phyloP scores from a whole-genome alignment of 2,329 filamentous ascomycete genomes.

The Cercospora brassicicola region DNA sequence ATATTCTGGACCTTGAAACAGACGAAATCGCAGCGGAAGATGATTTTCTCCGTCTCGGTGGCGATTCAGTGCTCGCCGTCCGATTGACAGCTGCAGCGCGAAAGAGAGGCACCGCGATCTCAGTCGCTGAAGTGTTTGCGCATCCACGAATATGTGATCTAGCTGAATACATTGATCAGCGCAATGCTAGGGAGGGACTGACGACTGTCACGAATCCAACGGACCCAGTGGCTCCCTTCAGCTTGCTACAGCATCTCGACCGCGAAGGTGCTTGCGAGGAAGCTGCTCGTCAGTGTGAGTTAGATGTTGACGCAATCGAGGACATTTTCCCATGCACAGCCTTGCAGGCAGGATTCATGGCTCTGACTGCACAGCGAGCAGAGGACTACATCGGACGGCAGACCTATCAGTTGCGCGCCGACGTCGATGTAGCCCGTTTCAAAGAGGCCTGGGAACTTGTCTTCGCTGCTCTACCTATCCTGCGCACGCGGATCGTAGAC shows the following conservation, averaged over 20 bases:
- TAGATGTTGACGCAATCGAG: constrained; percentile 38
- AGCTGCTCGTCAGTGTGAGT: neutral
- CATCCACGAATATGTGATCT: constrained; percentile 30
- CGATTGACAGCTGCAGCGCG: constrained; percentile 45
- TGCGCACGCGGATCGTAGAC: constrained; percentile 13
- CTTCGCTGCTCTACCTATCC: neutral
- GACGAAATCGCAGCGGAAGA: constrained; percentile 32
- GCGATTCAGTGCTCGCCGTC: constrained; percentile 51
- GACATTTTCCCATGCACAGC: constrained; percentile 52
- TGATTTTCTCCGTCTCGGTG: constrained; percentile 50
- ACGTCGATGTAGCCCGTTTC: constrained; percentile 39
- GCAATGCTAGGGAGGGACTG: neutral
- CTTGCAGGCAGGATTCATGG: constrained; percentile 45
- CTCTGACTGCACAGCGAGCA: constrained; percentile 53
- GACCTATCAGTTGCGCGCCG: constrained; percentile 1
- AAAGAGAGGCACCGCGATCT: constrained; percentile 40
- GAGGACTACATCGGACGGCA: constrained; percentile 55
- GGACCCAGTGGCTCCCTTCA: neutral
- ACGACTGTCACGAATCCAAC: neutral
- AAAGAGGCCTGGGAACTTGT: constrained; percentile 35
- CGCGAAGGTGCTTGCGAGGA: neutral
- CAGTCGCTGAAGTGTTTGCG: constrained; percentile 48
- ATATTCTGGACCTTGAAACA: constrained; percentile 3
- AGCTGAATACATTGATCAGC: constrained; percentile 25
- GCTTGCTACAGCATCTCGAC: neutral